Percentiles rank a stretch among this genome's conserved stretches.
These are phyloP conservation scores for Cystobasidium pallidum DNA, from an alignment of 1,284 basidiomycete genomes.

Conservation along the genomic window DNA sequence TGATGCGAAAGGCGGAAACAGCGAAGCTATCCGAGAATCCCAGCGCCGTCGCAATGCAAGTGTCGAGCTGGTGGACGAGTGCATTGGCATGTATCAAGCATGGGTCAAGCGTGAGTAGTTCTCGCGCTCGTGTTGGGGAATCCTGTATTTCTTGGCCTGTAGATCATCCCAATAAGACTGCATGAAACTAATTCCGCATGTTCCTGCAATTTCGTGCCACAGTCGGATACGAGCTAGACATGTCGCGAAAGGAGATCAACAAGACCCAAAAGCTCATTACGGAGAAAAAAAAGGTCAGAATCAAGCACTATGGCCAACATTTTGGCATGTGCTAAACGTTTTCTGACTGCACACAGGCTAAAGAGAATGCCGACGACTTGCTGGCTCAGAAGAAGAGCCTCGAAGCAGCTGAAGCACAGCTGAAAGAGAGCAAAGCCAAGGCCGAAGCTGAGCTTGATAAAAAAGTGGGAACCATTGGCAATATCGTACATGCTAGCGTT, in stretches of 20 bases:
- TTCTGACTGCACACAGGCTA: conserved; percentile 64
- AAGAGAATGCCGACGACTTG: conserved; percentile 85
- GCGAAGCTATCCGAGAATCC: conserved; percentile 87
- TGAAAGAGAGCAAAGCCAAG: conserved; percentile 74
- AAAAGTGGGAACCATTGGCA: conserved; percentile 82
- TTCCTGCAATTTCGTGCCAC: conserved; percentile 43
- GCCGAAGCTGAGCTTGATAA: conserved; percentile 76
- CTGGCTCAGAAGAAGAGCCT: conserved; percentile 77
- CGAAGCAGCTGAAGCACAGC: conserved; percentile 75
- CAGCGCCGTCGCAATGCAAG: conserved; percentile 87
- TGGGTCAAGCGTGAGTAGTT: conserved; percentile 76
- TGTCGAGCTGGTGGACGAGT: conserved; percentile 89
- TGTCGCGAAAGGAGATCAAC: conserved; percentile 80
- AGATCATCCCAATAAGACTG: no score
- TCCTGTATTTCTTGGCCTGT: no score
- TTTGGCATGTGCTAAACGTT: background rate
- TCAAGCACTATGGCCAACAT: background rate
- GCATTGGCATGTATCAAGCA: conserved; percentile 86
- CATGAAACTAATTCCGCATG: background rate
- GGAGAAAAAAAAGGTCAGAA: conserved; percentile 80
- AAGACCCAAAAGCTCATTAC: conserved; percentile 91
- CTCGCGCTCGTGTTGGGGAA: background rate
- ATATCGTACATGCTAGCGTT: conserved; percentile 85
- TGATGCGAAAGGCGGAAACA: conserved; percentile 73
- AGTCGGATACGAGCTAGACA: conserved; percentile 85